Evolutionary conservation across 108 stramenopile species (phyloP).

Genomic region (Epithemia pelagica): DNA sequence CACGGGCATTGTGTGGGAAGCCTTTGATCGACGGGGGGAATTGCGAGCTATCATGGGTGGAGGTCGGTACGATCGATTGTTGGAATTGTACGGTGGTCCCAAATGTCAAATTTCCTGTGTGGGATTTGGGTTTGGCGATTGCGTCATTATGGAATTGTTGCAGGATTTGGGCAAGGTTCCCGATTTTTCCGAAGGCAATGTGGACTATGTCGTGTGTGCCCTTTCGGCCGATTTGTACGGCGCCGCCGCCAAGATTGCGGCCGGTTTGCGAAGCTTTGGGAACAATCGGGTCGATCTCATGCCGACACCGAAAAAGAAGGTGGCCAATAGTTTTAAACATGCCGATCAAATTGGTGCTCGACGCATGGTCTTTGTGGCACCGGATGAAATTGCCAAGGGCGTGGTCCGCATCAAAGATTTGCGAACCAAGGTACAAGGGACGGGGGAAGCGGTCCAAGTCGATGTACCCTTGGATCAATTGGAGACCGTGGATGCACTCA

Average conservation of each 20-base stretch:
- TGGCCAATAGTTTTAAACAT: constrained; percentile 92
- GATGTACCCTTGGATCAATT: constrained; percentile 38
- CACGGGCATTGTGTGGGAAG: constrained; percentile 96
- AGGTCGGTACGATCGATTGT: constrained; percentile 90
- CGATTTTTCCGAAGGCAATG: constrained; percentile 44
- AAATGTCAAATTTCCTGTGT: constrained; percentile 81
- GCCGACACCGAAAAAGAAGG: constrained; percentile 86
- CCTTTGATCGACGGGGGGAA: constrained; percentile 90
- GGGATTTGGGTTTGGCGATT: constrained; percentile 98
- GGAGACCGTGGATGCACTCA: constrained; percentile 29
- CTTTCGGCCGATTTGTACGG: constrained; percentile 60
- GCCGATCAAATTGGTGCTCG: constrained; percentile 84
- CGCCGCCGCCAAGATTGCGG: constrained; percentile 61
- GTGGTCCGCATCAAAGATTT: constrained; percentile 82
- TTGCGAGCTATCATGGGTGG: constrained; percentile 96
- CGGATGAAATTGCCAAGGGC: constrained; percentile 79
- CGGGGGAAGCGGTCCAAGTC: constrained; percentile 39
- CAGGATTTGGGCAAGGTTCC: constrained; percentile 80
- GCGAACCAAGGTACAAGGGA: constrained; percentile 46
- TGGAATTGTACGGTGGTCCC: constrained; percentile 94
- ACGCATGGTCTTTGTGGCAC: constrained; percentile 86
- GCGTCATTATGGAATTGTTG: constrained; percentile 94
- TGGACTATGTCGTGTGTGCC: constrained; percentile 83
- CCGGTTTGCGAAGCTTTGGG: constrained; percentile 56
- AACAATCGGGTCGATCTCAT: constrained; percentile 81